phyloP scores from a whole-genome alignment of 2,329 filamentous ascomycete species.

The Boeremia exigua region DNA sequence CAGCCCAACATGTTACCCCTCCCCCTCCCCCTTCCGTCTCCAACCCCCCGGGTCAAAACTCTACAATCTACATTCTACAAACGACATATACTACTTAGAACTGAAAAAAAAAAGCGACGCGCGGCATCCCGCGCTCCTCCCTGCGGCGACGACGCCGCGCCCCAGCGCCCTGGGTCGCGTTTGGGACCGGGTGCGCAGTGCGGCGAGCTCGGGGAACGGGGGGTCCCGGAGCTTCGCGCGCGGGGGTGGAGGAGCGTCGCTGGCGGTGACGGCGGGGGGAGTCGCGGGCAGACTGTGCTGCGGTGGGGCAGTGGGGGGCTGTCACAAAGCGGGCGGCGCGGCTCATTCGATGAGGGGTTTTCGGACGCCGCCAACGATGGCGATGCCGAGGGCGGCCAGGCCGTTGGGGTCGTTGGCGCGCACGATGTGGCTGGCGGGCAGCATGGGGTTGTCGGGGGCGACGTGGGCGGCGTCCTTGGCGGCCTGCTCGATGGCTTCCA shows the following conservation, averaged over 20 bases:
- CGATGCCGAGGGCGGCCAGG: constrained; percentile 65
- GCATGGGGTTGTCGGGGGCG: constrained; percentile 87
- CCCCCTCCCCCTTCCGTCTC: background rate
- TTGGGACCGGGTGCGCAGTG: no score
- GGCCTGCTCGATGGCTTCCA: constrained; percentile 96
- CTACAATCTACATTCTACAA: background rate
- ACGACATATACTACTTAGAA: background rate
- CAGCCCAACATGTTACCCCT: background rate
- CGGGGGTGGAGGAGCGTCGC: no score
- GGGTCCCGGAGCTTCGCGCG: no score
- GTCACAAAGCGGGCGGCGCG: no score
- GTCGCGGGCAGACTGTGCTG: no score
- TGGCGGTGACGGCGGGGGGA: no score
- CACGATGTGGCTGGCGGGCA: constrained; percentile 86
- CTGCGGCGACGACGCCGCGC: no score
- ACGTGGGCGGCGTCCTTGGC: constrained; percentile 90
- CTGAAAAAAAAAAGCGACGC: background rate
- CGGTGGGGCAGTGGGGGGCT: no score
- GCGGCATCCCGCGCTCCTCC: background rate
- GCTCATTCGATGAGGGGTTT: constrained; percentile 71
- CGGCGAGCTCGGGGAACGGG: no score
- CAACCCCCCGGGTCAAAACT: background rate
- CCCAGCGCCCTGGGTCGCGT: no score
- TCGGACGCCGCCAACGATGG: constrained; percentile 66
- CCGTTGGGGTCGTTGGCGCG: constrained; percentile 74